phyloP scores from a whole-genome alignment of 345 rosid genomes.

The Erucastrum elatum region DNA sequence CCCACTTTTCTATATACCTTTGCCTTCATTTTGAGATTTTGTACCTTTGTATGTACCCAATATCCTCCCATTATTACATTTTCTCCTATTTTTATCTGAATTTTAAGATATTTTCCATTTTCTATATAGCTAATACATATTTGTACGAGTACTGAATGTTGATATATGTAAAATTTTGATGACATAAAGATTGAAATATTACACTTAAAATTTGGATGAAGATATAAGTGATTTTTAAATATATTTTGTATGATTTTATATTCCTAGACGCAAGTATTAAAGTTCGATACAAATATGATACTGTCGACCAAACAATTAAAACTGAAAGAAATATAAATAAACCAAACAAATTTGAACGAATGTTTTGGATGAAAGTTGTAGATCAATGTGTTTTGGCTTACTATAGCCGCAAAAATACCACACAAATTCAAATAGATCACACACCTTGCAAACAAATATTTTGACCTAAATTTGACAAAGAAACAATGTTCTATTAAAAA shows the following conservation, averaged over 20 bases:
- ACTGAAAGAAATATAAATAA: neutral
- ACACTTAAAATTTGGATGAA: neutral
- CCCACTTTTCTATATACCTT: conserved; percentile 22
- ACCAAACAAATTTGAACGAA: neutral
- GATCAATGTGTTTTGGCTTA: neutral
- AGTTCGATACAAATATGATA: neutral
- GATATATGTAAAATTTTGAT: neutral
- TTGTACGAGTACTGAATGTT: neutral
- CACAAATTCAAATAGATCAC: neutral
- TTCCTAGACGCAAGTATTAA: neutral
- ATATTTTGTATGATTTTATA: neutral
- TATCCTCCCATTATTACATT: neutral
- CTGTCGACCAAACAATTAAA: neutral
- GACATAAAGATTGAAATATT: neutral
- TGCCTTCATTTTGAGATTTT: conserved; percentile 38
- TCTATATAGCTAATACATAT: neutral
- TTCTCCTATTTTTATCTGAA: neutral
- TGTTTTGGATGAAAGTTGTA: neutral
- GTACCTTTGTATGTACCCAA: conserved; percentile 31
- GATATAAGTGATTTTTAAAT: neutral
- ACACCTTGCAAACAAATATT: neutral
- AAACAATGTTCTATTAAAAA: neutral
- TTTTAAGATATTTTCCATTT: neutral
- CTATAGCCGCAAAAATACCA: neutral
- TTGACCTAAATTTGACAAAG: neutral